Percentiles rank a stretch among this genome's conserved stretches.
phyloP scores from a whole-genome alignment of 2,329 filamentous ascomycete genomes.

The Fusarium duplospermum region DNA sequence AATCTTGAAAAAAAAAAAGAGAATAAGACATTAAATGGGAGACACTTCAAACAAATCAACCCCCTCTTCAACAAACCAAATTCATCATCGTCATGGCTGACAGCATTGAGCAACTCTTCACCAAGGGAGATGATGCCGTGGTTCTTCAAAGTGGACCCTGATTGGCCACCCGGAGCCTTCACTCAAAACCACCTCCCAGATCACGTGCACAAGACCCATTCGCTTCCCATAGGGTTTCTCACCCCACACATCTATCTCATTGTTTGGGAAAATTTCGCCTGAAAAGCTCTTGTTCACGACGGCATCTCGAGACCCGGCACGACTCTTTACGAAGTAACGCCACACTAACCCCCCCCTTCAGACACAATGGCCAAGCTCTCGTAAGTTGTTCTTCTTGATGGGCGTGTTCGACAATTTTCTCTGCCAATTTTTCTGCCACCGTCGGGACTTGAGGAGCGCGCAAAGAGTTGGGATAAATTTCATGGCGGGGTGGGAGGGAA shows the following conservation, averaged over 20 bases:
- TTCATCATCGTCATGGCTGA: neutral
- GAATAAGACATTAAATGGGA: rapidly evolving
- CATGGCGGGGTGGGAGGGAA: constrained; percentile 28
- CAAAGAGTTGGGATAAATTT: constrained; percentile 16
- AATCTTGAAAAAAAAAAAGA: too few species aligned
- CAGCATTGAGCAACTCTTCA: neutral
- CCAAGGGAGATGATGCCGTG: neutral
- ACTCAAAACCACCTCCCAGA: constrained; percentile 5
- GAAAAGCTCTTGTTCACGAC: constrained; percentile 52
- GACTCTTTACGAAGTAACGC: constrained; percentile 54
- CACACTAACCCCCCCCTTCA: constrained; percentile 57
- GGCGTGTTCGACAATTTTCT: constrained; percentile 21
- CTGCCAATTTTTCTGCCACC: constrained; percentile 28
- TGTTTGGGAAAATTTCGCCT: constrained; percentile 48
- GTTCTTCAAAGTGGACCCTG: neutral
- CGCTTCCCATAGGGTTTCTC: constrained; percentile 55
- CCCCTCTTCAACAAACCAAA: neutral
- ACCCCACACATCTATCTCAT: constrained; percentile 50
- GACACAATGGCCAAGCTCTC: constrained; percentile 73
- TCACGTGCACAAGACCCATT: constrained; percentile 48
- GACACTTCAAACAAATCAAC: too few species aligned
- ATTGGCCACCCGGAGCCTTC: constrained; percentile 23
- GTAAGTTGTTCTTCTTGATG: constrained; percentile 56
- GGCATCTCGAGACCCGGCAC: constrained; percentile 52
- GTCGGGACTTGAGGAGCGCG: constrained; percentile 6